Evolutionary conservation across 768 basidiomycete species (phyloP).

Genomic region (Leccinum rimulosum): DNA sequence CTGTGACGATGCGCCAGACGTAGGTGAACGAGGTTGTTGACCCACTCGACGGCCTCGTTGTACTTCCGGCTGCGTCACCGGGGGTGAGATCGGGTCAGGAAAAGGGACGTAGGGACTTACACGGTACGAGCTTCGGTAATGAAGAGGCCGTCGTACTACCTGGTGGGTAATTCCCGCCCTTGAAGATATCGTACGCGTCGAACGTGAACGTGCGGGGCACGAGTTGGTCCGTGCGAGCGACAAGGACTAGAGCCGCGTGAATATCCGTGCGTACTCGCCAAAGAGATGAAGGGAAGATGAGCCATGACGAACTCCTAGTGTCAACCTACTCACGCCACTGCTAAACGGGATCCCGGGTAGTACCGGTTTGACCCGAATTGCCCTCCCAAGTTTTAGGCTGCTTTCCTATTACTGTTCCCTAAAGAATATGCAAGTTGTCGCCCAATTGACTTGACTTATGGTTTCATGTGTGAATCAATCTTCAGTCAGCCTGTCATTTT

Average conservation of each 20-base stretch:
- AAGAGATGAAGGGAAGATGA: too few species aligned
- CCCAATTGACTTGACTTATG: too few species aligned
- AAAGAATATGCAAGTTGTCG: too few species aligned
- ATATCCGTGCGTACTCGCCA: constrained; percentile 60
- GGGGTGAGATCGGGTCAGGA: too few species aligned
- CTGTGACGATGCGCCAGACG: constrained; percentile 23
- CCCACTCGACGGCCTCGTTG: constrained; percentile 75
- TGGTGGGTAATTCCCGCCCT: constrained; percentile 60
- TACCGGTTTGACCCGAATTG: too few species aligned
- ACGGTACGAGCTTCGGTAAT: constrained; percentile 80
- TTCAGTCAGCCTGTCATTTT: too few species aligned
- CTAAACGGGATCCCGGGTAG: too few species aligned
- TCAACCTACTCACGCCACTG: too few species aligned
- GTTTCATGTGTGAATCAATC: too few species aligned
- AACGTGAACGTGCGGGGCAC: constrained; percentile 35
- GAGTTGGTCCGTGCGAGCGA: constrained; percentile 25
- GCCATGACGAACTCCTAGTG: too few species aligned
- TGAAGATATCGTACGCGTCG: constrained; percentile 79
- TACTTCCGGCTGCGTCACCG: constrained; percentile 57
- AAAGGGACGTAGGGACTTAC: constrained; percentile 33
- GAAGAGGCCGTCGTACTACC: constrained; percentile 69
- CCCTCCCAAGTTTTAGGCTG: too few species aligned
- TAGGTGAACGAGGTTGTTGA: constrained; percentile 47
- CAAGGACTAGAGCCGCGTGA: constrained; percentile 26
- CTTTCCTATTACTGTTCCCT: too few species aligned